Conservation (phyloP, 768 basidiomycete genomes). For the Termitomyces sp. region DNA sequence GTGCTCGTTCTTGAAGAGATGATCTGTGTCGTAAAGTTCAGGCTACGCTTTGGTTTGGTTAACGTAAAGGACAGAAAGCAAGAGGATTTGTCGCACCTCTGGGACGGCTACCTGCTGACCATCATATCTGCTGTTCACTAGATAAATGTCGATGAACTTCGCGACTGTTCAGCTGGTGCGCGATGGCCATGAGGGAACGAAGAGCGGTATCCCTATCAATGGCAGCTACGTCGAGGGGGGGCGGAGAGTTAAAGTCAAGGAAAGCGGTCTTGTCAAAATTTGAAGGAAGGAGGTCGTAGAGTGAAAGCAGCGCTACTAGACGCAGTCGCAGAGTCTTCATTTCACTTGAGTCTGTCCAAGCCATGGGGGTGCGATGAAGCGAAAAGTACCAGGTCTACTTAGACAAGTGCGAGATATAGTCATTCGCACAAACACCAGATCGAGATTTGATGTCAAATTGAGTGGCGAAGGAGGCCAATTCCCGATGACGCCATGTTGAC, state of each 20-base stretch:
- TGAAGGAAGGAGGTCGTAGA: slow-evolving; percentile 16
- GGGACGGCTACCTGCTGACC: neutral
- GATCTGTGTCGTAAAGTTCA: neutral
- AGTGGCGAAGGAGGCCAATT: slow-evolving; percentile 3
- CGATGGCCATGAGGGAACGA: slow-evolving; percentile 10
- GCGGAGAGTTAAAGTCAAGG: slow-evolving; percentile 15
- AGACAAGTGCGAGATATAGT: neutral
- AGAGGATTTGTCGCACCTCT: too few relatives aligned
- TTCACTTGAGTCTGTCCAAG: slow-evolving; percentile 8
- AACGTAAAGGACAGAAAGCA: neutral
- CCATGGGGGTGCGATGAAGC: neutral
- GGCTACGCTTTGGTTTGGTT: neutral
- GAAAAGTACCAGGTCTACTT: neutral
- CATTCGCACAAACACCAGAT: neutral
- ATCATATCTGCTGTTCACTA: neutral
- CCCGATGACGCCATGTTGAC: slow-evolving; percentile 1
- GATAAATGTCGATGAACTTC: neutral
- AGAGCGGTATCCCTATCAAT: slow-evolving; percentile 12
- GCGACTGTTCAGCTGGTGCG: slow-evolving; percentile 7
- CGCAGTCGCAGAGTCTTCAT: slow-evolving; percentile 10
- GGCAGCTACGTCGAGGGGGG: slow-evolving; percentile 8
- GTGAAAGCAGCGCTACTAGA: slow-evolving; percentile 14
- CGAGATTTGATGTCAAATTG: slow-evolving; percentile 1
- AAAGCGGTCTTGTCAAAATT: slow-evolving; percentile 11
- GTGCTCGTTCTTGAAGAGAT: too few relatives aligned